Conservation (phyloP, 192 early-diverging fungal genomes). For the Dimargaris cristalligena region DNA sequence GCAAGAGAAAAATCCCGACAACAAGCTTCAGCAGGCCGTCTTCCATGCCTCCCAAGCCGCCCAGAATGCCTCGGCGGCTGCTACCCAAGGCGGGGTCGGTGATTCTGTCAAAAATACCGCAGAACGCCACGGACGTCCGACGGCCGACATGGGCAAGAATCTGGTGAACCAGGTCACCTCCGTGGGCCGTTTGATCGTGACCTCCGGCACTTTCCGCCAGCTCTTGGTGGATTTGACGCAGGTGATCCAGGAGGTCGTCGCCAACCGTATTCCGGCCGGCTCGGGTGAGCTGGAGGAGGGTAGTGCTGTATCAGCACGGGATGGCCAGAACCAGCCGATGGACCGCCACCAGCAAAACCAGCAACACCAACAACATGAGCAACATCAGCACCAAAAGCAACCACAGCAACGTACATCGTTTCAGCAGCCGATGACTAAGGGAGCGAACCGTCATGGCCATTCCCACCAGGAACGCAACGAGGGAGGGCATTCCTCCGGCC, state of each 20-base stretch:
- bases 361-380: neutral
- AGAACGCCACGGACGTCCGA: neutral
- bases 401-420: no score
- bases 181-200: conserved; percentile 24
- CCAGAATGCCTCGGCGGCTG: neutral
- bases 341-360: neutral
- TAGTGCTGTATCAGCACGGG: no score
- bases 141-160: neutral
- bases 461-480: no score
- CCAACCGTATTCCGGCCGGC: neutral
- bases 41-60: conserved; percentile 14
- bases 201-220: conserved; percentile 28
- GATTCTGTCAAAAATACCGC: neutral
- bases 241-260: conserved; percentile 19
- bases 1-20: conserved; percentile 24
- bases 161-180: conserved; percentile 8
- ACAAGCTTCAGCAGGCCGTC: conserved; percentile 28
- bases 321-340: neutral
- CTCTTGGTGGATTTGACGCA: conserved; percentile 23
- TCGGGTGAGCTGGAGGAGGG: neutral
- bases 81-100: neutral
- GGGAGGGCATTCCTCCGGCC: no score
- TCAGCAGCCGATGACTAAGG: neutral
- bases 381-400: neutral
- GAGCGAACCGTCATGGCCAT: neutral